Conservation (phyloP, 305 asterid species). For the Withania somnifera region DNA sequence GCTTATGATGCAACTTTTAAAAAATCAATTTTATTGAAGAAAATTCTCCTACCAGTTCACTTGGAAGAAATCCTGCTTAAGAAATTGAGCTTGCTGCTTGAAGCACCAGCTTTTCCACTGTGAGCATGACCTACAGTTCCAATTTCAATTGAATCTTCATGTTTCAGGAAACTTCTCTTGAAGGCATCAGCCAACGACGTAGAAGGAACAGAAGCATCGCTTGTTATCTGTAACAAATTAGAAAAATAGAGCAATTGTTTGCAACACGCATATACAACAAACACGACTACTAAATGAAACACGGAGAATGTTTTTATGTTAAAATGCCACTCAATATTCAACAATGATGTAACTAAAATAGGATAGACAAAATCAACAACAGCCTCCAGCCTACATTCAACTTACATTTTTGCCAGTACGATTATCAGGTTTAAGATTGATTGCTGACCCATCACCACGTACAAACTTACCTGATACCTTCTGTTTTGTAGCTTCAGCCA, state of each 20-base stretch:
- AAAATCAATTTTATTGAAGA: background rate
- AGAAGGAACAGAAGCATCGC: background rate
- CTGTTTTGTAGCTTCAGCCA: constrained; percentile 2
- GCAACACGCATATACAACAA: background rate
- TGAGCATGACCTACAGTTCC: constrained; percentile 3
- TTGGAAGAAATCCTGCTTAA: constrained; percentile 6
- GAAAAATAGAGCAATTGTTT: background rate
- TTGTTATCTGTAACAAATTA: background rate
- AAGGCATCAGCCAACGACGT: constrained; percentile 7
- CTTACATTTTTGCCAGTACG: constrained; percentile 6
- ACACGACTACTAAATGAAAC: background rate
- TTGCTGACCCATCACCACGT: constrained; percentile 2
- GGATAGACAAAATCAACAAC: background rate
- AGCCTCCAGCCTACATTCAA: background rate
- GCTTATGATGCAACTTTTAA: background rate
- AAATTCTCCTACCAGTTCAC: constrained; percentile 6
- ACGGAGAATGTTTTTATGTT: background rate
- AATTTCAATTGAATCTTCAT: constrained; percentile 1
- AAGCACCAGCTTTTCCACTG: constrained; percentile 6
- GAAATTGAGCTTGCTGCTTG: constrained; percentile 8
- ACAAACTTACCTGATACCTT: background rate
- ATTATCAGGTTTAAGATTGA: constrained; percentile 1
- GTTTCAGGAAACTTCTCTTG: background rate
- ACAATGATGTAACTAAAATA: background rate
- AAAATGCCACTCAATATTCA: background rate